These are phyloP conservation scores for Botrytis tulipae DNA, from an alignment of 2,329 filamentous ascomycete species.

Conservation along the genomic window DNA sequence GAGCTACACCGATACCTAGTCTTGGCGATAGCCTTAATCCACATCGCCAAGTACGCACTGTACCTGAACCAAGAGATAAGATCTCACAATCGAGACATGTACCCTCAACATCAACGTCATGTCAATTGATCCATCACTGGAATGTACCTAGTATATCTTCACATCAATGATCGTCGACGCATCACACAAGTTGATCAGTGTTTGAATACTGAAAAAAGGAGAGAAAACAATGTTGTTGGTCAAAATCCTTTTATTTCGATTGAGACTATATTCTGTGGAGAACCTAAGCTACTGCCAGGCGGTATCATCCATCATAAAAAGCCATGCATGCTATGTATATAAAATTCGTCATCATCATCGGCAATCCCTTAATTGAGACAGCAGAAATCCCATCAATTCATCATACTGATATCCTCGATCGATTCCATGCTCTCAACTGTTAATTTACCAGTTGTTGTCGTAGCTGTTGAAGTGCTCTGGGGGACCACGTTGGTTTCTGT, in stretches of 20 bases:
- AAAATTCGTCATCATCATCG: conserved; percentile 9
- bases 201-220: background rate
- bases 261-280: background rate
- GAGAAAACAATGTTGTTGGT: background rate
- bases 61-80: background rate
- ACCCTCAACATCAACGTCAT: background rate
- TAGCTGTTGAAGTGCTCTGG: conserved; percentile 36
- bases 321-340: background rate
- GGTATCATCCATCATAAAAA: conserved; percentile 7
- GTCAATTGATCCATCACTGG: background rate
- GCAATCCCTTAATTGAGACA: background rate
- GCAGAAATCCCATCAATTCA: background rate
- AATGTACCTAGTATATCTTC: background rate
- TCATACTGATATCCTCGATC: background rate
- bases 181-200: background rate
- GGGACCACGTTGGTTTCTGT: conserved; percentile 36
- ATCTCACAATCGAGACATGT: background rate
- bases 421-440: conserved; percentile 1
- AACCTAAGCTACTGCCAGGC: background rate
- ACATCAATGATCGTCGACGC: background rate
- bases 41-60: background rate
- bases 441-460: conserved; percentile 19
- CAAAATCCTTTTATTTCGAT: conserved; percentile 15
- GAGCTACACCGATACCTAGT: conserved; percentile 5
- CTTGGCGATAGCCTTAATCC: conserved; percentile 1